phyloP scores from a whole-genome alignment of 208 protist species.

The Leishmania lainsoni region DNA sequence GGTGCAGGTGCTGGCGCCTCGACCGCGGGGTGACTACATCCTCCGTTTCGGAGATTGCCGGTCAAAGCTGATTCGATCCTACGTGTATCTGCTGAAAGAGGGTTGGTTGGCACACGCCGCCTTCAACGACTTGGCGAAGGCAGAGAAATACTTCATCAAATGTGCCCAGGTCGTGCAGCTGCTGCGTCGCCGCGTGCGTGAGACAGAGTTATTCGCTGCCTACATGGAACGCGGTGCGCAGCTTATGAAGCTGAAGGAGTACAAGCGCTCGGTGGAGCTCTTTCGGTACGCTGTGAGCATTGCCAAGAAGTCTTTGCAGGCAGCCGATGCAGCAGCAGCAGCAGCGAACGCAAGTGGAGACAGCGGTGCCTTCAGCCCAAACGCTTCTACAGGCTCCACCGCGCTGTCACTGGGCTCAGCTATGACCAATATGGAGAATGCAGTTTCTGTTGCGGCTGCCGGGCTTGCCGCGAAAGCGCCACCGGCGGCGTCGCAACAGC shows the following conservation, averaged over 20 bases:
- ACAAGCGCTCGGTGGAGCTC: conserved; percentile 46
- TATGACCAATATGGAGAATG: conserved; percentile 15
- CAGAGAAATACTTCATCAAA: conserved; percentile 68
- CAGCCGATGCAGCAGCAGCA: conserved; percentile 19
- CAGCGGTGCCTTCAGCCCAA: conserved; percentile 5
- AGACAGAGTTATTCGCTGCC: conserved; percentile 59
- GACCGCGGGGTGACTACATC: conserved; percentile 44
- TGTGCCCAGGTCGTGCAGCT: conserved; percentile 58
- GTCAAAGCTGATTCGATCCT: conserved; percentile 53
- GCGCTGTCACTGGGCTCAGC: conserved; percentile 4
- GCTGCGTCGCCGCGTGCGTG: conserved; percentile 39
- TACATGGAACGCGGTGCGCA: conserved; percentile 82
- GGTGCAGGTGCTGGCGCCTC: conserved; percentile 55
- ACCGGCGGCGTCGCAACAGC: neutral
- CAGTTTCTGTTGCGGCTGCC: conserved; percentile 4
- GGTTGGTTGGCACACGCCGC: conserved; percentile 70
- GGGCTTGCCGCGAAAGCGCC: conserved; percentile 7
- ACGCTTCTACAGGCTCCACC: neutral
- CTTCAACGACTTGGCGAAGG: conserved; percentile 50
- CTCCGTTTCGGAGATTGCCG: conserved; percentile 71
- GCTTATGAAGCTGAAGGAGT: conserved; percentile 63
- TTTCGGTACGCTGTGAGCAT: conserved; percentile 66
- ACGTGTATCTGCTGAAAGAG: conserved; percentile 58
- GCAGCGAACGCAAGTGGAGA: neutral
- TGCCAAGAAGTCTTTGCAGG: conserved; percentile 43